Evolutionary conservation across 2,329 filamentous ascomycete genomes (phyloP).

Genomic region (Talaromyces islandicus): DNA sequence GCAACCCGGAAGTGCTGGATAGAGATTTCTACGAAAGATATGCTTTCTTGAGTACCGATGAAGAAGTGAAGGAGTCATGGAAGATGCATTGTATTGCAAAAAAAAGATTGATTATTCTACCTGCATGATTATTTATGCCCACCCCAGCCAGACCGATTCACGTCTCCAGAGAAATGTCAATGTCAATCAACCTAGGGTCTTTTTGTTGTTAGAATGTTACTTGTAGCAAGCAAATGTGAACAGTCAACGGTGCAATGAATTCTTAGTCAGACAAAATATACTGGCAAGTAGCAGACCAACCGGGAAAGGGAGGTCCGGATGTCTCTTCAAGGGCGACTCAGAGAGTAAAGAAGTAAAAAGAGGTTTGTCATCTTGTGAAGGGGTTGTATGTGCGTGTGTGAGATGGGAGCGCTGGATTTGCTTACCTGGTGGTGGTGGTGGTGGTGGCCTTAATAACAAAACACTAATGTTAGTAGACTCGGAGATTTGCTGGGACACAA

Average conservation of each 20-base stretch:
- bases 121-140: not conserved
- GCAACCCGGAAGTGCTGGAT: too few species aligned
- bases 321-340: conserved; percentile 64
- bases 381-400: conserved; percentile 19
- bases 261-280: conserved; percentile 58
- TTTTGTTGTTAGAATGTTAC: conserved; percentile 2
- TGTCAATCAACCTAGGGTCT: not conserved
- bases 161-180: not conserved
- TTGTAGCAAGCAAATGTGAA: not conserved
- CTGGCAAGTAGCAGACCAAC: conserved; percentile 67
- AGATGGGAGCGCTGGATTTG: conserved; percentile 8
- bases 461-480: not conserved
- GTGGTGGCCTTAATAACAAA: not conserved
- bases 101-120: not conserved
- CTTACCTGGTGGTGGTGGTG: conserved; percentile 7
- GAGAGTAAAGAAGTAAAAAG: conserved; percentile 57
- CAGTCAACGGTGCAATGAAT: not conserved
- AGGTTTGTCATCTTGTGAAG: conserved; percentile 52
- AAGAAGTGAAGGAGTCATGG: not conserved
- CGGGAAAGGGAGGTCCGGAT: conserved; percentile 56
- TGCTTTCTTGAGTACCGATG: not conserved
- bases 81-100: not conserved
- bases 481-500: not conserved
- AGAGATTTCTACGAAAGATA: not conserved
- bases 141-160: not conserved